phyloP scores from a whole-genome alignment of 495 filamentous ascomycete species.

The Aeminium ludgeri region DNA sequence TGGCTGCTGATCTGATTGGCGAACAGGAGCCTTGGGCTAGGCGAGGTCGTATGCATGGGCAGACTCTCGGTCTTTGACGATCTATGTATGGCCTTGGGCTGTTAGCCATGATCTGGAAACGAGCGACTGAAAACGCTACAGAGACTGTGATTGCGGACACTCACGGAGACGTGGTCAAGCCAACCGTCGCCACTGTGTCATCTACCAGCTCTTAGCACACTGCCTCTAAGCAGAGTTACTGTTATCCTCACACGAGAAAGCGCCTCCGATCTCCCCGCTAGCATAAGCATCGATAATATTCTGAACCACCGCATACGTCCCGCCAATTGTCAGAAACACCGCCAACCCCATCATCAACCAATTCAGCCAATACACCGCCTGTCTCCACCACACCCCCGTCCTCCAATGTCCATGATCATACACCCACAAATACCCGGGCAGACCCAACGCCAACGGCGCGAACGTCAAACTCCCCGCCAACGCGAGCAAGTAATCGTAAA shows the following conservation, averaged over 20 bases:
- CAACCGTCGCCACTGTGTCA: too few relatives aligned
- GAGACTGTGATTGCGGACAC: too few relatives aligned
- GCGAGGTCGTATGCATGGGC: too few relatives aligned
- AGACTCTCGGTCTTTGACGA: too few relatives aligned
- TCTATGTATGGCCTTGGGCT: too few relatives aligned
- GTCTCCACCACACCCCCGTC: conserved; percentile 17
- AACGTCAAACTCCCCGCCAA: conserved; percentile 17
- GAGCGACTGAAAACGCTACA: too few relatives aligned
- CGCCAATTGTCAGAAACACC: conserved; percentile 22
- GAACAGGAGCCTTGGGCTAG: not conserved
- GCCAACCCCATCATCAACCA: conserved; percentile 19
- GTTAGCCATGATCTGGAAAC: too few relatives aligned
- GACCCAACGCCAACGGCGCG: conserved; percentile 20
- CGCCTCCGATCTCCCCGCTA: conserved; percentile 20
- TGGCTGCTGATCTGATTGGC: not conserved
- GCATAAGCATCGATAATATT: conserved; percentile 25
- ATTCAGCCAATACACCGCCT: conserved; percentile 16
- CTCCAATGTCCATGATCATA: conserved; percentile 28
- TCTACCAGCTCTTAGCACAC: too few relatives aligned
- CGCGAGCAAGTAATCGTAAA: conserved; percentile 25
- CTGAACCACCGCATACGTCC: conserved; percentile 24
- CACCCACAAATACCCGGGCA: conserved; percentile 34
- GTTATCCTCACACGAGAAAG: too few relatives aligned
- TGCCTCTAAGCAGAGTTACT: too few relatives aligned
- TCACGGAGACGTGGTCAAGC: too few relatives aligned